Evolutionary conservation across 1,284 basidiomycete species (phyloP).

Genomic region (Takashimella koratensis): DNA sequence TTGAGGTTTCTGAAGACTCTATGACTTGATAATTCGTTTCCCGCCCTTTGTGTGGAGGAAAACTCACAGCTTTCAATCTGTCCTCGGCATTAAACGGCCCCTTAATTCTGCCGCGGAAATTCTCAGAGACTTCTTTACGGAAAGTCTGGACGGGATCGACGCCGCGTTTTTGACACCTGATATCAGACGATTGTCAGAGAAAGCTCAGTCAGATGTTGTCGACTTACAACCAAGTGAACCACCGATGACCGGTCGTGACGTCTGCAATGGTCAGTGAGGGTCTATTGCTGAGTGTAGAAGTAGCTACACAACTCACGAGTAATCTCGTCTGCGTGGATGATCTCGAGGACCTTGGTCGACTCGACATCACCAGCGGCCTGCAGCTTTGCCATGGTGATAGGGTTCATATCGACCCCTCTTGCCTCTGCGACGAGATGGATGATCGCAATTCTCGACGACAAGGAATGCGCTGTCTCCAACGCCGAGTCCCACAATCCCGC

Average conservation of each 20-base stretch:
- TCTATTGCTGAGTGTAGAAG: neutral
- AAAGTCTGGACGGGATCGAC: constrained; percentile 70
- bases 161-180: constrained; percentile 58
- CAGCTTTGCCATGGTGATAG: constrained; percentile 75
- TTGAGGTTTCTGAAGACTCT: no score
- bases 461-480: constrained; percentile 63
- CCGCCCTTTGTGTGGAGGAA: no score
- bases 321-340: constrained; percentile 80
- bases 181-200: neutral
- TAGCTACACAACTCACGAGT: constrained; percentile 50
- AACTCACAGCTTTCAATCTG: constrained; percentile 60
- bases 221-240: constrained; percentile 67
- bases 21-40: no score
- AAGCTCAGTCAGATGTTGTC: neutral
- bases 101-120: constrained; percentile 76
- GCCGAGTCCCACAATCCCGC: constrained; percentile 81
- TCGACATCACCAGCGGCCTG: constrained; percentile 64
- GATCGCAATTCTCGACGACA: constrained; percentile 74
- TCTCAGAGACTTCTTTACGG: constrained; percentile 65
- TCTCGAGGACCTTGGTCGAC: constrained; percentile 66
- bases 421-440: constrained; percentile 89
- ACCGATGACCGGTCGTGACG: constrained; percentile 76
- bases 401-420: constrained; percentile 80
- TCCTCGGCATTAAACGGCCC: constrained; percentile 80
- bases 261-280: constrained; percentile 42